Evolutionary conservation across 345 rosid genomes (phyloP).

Genomic region (Cardiospermum halicacabum): DNA sequence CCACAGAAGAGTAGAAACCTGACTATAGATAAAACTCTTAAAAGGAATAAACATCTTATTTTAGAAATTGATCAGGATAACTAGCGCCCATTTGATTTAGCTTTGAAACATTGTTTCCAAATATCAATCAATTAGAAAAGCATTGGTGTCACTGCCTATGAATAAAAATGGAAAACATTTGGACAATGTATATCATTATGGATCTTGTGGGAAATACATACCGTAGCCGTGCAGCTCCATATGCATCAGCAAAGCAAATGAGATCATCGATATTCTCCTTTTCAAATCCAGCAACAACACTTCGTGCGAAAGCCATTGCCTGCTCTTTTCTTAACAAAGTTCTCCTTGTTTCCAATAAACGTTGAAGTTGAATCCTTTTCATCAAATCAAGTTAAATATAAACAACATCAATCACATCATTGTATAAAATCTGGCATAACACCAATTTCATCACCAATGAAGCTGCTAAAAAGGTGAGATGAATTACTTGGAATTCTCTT

Average conservation of each 20-base stretch:
- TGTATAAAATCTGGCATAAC: background rate
- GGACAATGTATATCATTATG: background rate
- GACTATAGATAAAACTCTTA: background rate
- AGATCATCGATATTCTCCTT: constrained; percentile 65
- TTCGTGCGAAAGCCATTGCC: constrained; percentile 88
- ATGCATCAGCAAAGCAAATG: constrained; percentile 66
- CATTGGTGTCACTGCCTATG: background rate
- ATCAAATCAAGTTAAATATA: constrained; percentile 19
- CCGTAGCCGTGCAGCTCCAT: constrained; percentile 81
- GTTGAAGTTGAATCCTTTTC: constrained; percentile 65
- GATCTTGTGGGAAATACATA: constrained; percentile 6
- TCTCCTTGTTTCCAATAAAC: constrained; percentile 63
- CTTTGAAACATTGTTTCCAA: background rate
- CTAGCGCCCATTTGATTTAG: background rate
- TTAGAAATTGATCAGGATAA: background rate
- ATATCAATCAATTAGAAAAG: background rate
- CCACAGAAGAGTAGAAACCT: background rate
- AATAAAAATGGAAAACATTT: background rate
- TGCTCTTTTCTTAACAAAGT: constrained; percentile 68
- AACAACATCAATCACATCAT: constrained; percentile 16
- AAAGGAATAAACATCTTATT: too few relatives aligned
- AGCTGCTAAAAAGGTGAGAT: constrained; percentile 6
- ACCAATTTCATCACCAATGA: constrained; percentile 1
- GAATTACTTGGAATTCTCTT: constrained; percentile 73
- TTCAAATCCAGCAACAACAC: constrained; percentile 74